Percentiles rank a stretch among this genome's conserved stretches.
phyloP scores from a whole-genome alignment of 2,329 filamentous ascomycete genomes.

The Pyricularia sp. region DNA sequence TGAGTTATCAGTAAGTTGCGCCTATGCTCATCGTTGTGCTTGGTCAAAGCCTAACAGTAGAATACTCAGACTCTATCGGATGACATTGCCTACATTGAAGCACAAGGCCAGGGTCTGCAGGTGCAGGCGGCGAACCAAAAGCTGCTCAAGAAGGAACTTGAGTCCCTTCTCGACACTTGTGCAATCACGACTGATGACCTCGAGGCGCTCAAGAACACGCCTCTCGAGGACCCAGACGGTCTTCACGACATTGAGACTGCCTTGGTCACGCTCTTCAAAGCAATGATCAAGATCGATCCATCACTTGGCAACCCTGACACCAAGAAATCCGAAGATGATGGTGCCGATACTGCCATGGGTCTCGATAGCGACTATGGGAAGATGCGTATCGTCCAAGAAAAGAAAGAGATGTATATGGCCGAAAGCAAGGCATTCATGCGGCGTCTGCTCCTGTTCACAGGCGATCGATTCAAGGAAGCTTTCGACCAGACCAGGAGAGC shows the following conservation, averaged over 20 bases:
- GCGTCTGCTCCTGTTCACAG: conserved; percentile 70
- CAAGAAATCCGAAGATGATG: conserved; percentile 34
- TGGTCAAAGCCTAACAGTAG: not conserved
- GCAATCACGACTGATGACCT: conserved; percentile 71
- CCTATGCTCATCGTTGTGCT: not conserved
- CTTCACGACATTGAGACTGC: conserved; percentile 67
- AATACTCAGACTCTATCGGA: conserved; percentile 68
- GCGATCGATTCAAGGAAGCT: conserved; percentile 63
- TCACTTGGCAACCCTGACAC: conserved; percentile 45
- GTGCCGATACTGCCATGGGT: conserved; percentile 29
- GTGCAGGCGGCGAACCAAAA: conserved; percentile 97
- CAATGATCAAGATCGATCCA: conserved; percentile 87
- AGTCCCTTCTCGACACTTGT: conserved; percentile 79
- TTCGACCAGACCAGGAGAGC: conserved; percentile 56
- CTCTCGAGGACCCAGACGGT: conserved; percentile 57
- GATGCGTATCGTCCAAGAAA: conserved; percentile 90
- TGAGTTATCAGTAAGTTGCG: conserved; percentile 62
- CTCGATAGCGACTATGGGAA: conserved; percentile 67
- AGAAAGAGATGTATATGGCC: conserved; percentile 75
- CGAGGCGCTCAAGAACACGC: conserved; percentile 57
- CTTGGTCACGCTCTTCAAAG: conserved; percentile 74
- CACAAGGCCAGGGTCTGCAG: conserved; percentile 90
- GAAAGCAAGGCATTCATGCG: conserved; percentile 68
- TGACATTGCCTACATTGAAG: conserved; percentile 93
- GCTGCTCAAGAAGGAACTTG: conserved; percentile 76